Conservation (phyloP, 192 early-diverging fungal species). For the Allomyces javanicus region DNA sequence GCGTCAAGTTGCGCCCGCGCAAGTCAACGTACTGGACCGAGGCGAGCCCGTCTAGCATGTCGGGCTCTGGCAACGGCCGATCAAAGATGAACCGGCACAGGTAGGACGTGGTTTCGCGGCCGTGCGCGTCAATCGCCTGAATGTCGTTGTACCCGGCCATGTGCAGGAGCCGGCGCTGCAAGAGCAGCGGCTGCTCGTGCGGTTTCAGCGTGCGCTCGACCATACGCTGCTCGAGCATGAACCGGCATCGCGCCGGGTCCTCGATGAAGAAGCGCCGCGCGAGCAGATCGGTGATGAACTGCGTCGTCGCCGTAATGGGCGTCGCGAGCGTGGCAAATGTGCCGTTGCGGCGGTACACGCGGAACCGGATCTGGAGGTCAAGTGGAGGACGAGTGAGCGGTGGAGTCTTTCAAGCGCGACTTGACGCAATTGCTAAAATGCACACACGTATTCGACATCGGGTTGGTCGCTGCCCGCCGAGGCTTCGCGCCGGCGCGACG, state of each 20-base stretch:
- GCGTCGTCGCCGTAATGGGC: too few relatives aligned
- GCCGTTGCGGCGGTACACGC: too few relatives aligned
- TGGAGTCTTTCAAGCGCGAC: too few relatives aligned
- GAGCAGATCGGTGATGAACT: too few relatives aligned
- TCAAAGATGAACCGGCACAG: slow-evolving; percentile 58
- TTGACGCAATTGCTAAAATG: too few relatives aligned
- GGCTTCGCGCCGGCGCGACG: too few relatives aligned
- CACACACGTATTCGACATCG: too few relatives aligned
- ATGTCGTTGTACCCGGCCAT: slow-evolving; percentile 58
- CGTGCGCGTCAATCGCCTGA: slow-evolving; percentile 57
- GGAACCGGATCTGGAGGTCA: too few relatives aligned
- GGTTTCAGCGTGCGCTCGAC: slow-evolving; percentile 49
- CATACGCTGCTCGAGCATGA: slow-evolving; percentile 21
- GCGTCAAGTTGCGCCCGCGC: slow-evolving; percentile 47
- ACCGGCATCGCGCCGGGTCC: slow-evolving; percentile 6
- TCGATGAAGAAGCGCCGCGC: too few relatives aligned
- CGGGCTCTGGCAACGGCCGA: slow-evolving; percentile 26
- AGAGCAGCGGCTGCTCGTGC: slow-evolving; percentile 48
- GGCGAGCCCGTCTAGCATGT: slow-evolving; percentile 20
- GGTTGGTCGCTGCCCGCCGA: too few relatives aligned
- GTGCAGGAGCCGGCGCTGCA: slow-evolving; percentile 51
- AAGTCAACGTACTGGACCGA: slow-evolving; percentile 47
- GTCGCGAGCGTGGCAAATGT: too few relatives aligned
- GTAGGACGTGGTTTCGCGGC: slow-evolving; percentile 71
- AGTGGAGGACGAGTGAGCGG: too few relatives aligned